Base-by-base conservation (phyloP, 495 filamentous ascomycete species). In the Aspergillus sparsus region DNA sequence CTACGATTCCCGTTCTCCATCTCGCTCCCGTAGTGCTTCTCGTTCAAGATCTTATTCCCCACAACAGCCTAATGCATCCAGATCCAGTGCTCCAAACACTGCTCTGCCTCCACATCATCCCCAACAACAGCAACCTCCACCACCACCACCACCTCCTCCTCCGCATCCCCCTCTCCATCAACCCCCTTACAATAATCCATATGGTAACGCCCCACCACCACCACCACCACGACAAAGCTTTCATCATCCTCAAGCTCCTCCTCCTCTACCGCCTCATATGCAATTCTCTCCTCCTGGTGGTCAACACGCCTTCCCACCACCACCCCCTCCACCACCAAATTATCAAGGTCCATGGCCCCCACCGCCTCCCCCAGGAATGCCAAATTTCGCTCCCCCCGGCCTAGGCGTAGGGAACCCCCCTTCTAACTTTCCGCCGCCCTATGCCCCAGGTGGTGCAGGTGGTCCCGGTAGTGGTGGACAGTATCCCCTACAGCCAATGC, bases 1-100 rank as follows among this genome's bases (percentile, higher is more conserved):
- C 18, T 65, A 66, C 44, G 59, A 68, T 18, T 74, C 71, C 5
- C 67, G 57, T 9, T 71, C 74, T 21, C 64, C 65, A 42, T 71
- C 69, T 7, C 65, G 57, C 27, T 67, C 66, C 27, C 55, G 53
- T 54, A 47, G 51, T 42, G 71, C 65, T 41, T 80, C 80, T 18
- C 68, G 60, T 33, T 73, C 72, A 31, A 74, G 68, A 45, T 83
- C 85, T 37, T 82, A 80, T 60, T 80, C 80, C 11, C 78, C 78
- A 9, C 73, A 60, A 8, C 66, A 62, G 42, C 61, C 71, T 5
- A 3, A 27, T 27, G 62, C 70, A 31, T 60, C 65, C 9, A 66
- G 67, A 66, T 64, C 65, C 56, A 60, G 74, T 57, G 50, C 68
- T 63, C 55, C 74, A 66, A 57, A 58, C 66, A 47, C 49, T 66